phyloP scores from a whole-genome alignment of 305 asterid species.

The Solanum hybrid region DNA sequence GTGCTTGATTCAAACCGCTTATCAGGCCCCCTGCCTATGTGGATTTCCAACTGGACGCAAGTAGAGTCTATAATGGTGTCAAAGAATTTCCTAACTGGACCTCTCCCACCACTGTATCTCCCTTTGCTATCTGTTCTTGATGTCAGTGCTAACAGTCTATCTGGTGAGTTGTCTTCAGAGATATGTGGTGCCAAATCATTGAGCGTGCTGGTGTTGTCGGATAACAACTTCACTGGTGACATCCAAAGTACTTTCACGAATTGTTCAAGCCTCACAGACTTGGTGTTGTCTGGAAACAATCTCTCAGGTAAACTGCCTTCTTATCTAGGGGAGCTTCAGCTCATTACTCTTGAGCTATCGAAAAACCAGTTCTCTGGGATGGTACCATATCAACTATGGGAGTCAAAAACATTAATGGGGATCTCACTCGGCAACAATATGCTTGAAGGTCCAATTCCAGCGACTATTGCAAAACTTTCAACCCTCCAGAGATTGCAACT shows the following conservation, averaged over 20 bases:
- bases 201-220: conserved; percentile 31
- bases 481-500: conserved; percentile 43
- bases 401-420: conserved; percentile 54
- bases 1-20: conserved; percentile 45
- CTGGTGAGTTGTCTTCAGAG: conserved; percentile 41
- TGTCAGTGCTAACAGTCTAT: conserved; percentile 47
- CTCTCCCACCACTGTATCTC: conserved; percentile 48
- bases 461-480: conserved; percentile 17
- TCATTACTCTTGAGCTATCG: conserved; percentile 51
- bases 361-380: conserved; percentile 45
- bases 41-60: conserved; percentile 69
- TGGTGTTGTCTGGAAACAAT: conserved; percentile 50
- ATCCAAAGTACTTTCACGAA: conserved; percentile 31
- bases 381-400: conserved; percentile 60
- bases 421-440: conserved; percentile 36
- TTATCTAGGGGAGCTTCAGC: conserved; percentile 49
- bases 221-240: conserved; percentile 50
- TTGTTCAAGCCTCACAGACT: conserved; percentile 38
- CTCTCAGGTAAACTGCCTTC: conserved; percentile 57
- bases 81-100: conserved; percentile 47
- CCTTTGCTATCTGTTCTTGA: conserved; percentile 38
- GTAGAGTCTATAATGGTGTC: conserved; percentile 35
- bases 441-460: conserved; percentile 45
- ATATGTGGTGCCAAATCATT: conserved; percentile 47
- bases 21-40: conserved; percentile 52